phyloP scores from a whole-genome alignment of 2,329 filamentous ascomycete species.

The Juglanconis juglandina region DNA sequence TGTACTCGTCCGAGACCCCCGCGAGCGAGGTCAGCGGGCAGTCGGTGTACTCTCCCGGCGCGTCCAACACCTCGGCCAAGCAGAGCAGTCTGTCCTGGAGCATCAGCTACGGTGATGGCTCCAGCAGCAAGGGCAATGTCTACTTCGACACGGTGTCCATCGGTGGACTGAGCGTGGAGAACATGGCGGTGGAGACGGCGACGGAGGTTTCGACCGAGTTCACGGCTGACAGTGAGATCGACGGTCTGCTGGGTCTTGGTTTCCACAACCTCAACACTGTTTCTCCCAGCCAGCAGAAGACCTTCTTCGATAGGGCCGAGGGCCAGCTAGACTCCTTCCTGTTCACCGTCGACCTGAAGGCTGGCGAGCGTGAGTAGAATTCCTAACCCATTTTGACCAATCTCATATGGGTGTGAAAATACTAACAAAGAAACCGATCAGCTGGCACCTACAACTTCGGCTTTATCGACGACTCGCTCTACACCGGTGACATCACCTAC shows the following conservation, averaged over 20 bases:
- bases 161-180: constrained; percentile 38
- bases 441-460: constrained; percentile 36
- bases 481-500: constrained; percentile 58
- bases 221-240: constrained; percentile 35
- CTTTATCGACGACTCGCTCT: constrained; percentile 54
- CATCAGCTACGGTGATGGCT: constrained; percentile 44
- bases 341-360: constrained; percentile 33
- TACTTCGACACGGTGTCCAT: constrained; percentile 43
- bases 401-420: too few species aligned
- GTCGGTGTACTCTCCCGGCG: constrained; percentile 35
- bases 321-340: constrained; percentile 27
- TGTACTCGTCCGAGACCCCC: constrained; percentile 29
- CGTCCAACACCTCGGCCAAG: constrained; percentile 36
- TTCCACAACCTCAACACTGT: constrained; percentile 46
- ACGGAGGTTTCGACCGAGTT: constrained; percentile 40
- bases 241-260: constrained; percentile 44
- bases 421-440: not conserved
- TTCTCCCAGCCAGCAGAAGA: constrained; percentile 36
- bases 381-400: not conserved
- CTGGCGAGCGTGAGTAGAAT: constrained; percentile 27
- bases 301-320: constrained; percentile 37
- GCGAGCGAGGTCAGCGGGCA: constrained; percentile 33
- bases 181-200: constrained; percentile 44
- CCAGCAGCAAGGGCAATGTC: constrained; percentile 39
- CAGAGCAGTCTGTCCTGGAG: constrained; percentile 36